Conservation (phyloP, 306 rosid genomes). For the Gastrolobium villosum region DNA sequence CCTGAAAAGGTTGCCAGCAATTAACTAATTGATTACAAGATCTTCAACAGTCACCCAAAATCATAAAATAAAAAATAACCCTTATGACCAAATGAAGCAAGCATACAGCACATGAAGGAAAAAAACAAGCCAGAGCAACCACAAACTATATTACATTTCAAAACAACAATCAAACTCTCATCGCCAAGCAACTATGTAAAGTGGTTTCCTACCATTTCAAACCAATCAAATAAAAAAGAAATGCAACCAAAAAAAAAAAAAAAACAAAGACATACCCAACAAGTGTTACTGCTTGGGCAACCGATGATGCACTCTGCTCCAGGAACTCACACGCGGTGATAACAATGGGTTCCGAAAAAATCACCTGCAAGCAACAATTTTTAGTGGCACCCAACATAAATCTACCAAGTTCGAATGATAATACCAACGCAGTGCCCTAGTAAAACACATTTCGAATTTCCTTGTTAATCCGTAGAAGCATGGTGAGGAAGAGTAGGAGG, state of each 20-base stretch:
- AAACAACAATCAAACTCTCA: slow-evolving; percentile 15
- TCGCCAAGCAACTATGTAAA: neutral
- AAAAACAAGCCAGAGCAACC: neutral
- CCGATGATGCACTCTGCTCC: slow-evolving; percentile 87
- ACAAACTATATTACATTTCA: neutral
- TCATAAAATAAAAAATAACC: slow-evolving; percentile 2
- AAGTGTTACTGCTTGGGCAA: slow-evolving; percentile 84
- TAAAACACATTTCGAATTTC: slow-evolving; percentile 25
- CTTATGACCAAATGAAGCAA: neutral
- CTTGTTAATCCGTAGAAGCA: neutral
- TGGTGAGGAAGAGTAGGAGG: slow-evolving; percentile 20
- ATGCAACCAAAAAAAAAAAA: neutral
- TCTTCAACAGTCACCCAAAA: slow-evolving; percentile 38
- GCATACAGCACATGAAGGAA: neutral
- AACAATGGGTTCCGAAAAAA: slow-evolving; percentile 86
- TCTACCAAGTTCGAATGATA: neutral
- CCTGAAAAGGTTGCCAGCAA: slow-evolving; percentile 60
- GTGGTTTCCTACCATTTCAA: neutral
- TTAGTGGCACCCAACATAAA: neutral
- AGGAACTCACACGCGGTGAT: slow-evolving; percentile 95
- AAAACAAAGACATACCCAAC: slow-evolving; percentile 68
- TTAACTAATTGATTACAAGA: slow-evolving; percentile 36
- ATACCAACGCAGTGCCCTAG: neutral
- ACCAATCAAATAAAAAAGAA: neutral
- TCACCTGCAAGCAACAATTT: slow-evolving; percentile 61